Conservation (phyloP, 805 yeast species). For the Cyberlindnera bimundalis region DNA sequence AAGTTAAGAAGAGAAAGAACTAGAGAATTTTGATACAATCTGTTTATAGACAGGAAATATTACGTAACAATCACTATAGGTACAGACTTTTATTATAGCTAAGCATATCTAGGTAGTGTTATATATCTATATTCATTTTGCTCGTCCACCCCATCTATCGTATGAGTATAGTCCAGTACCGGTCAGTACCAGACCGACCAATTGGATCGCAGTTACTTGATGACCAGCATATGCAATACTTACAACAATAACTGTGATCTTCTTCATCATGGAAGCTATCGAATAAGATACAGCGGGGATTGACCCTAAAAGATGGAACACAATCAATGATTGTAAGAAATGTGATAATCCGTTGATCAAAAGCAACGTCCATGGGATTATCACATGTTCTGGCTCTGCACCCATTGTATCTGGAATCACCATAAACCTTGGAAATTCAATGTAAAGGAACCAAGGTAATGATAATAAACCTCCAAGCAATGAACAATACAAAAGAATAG, state of each 20-base stretch:
- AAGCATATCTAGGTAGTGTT: background rate
- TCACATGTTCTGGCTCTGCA: slow-evolving; percentile 27
- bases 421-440: slow-evolving; percentile 47
- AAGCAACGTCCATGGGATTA: slow-evolving; percentile 47
- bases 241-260: slow-evolving; percentile 77
- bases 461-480: slow-evolving; percentile 67
- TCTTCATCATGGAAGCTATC: slow-evolving; percentile 82
- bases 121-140: background rate
- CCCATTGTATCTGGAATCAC: slow-evolving; percentile 14
- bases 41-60: too few species aligned
- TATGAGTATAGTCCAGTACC: slow-evolving; percentile 57
- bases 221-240: slow-evolving; percentile 67
- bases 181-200: slow-evolving; percentile 48
- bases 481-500: slow-evolving; percentile 78
- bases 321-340: slow-evolving; percentile 74
- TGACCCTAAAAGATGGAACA: slow-evolving; percentile 76
- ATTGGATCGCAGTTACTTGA: slow-evolving; percentile 41
- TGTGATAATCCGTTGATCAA: slow-evolving; percentile 71
- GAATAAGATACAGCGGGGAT: slow-evolving; percentile 84
- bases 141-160: slow-evolving; percentile 50
- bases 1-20: slow-evolving; percentile 3
- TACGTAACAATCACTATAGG: too few species aligned
- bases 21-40: too few species aligned
- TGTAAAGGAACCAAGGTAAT: slow-evolving; percentile 64
- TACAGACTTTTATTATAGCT: too few species aligned